Evolutionary conservation across 768 basidiomycete genomes (phyloP), one percentile per base, ranked within the genome.

Genomic region (Leccinum disarticulatum): DNA sequence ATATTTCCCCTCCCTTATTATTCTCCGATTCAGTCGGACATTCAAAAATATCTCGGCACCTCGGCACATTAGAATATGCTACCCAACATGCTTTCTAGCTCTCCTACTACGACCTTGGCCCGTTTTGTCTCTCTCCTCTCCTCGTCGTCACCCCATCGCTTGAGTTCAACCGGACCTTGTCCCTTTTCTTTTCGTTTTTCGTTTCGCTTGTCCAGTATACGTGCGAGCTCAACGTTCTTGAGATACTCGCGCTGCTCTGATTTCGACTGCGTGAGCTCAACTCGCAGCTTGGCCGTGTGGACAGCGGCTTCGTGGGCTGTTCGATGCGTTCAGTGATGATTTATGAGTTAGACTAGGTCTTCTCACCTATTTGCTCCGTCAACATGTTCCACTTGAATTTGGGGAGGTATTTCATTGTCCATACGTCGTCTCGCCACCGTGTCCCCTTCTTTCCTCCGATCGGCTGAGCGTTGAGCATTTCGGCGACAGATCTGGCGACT

Each of bases 311-410:
- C 97, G 66, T 98, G 91, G 30, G 95, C 97, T 98, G 64, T 36
- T 17, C 58, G 54, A 41, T 55, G 22, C 22, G 14, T 56, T 65
- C 17, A 70, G 65, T 48, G 28, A 65, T 6, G 15, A 41, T 11
- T 31, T 31, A 43, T 19, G 14, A 25, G 48, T 30, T 11, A 57
- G 43, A 50, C 5, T 3, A 14, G 35, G 13, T n/a, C n/a, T 51
- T 17, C 82, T 73, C 70, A 96, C 96, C 94, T 66, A 99, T 88
- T 82, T 98, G 96, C 75, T 98, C 97, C 6, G 93, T 95, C 59
- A 99, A 79, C 96, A 97, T 97, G 74, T 90, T 87, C 97, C 97
- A 99, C 68, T 95, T 97, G 81, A 98, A 99, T 68, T 87, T 90
- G 9, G 95, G 95, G 59, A 99, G 78, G 73, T 99, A 99, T 71